Conservation (phyloP, 106 monocot genomes). For the Dendrobium huoshanense region DNA sequence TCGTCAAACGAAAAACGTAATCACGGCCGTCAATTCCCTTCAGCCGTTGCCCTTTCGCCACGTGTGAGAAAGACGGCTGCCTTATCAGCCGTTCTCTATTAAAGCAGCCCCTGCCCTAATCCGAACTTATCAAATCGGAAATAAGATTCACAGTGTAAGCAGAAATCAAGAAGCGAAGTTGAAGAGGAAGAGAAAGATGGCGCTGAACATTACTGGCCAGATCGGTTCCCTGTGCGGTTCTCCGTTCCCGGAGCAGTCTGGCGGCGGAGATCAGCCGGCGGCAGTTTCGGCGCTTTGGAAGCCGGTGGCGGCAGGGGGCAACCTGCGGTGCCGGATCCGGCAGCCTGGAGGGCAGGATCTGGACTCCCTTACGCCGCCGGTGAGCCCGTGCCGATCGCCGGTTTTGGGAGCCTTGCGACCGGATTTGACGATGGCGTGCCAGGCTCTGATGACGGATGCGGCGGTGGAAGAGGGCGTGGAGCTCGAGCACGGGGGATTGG, state of each 20-base stretch:
- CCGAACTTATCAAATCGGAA: neutral
- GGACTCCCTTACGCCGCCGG: conserved; percentile 32
- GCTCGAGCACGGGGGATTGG: conserved; percentile 8
- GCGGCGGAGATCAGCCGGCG: neutral
- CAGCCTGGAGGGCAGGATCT: conserved; percentile 15
- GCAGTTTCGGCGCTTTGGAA: conserved; percentile 5
- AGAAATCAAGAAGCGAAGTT: neutral
- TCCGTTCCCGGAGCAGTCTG: conserved; percentile 9
- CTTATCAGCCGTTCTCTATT: neutral
- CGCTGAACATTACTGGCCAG: conserved; percentile 35
- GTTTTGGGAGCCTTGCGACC: neutral
- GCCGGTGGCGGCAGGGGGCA: conserved; percentile 14
- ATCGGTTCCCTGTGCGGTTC: conserved; percentile 27
- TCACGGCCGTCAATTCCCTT: neutral
- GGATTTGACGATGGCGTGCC: conserved; percentile 37
- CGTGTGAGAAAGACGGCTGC: neutral
- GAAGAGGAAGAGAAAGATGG: conserved; percentile 12
- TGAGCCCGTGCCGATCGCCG: conserved; percentile 38
- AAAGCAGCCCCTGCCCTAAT: neutral
- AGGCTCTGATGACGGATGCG: conserved; percentile 23
- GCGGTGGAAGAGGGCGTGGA: conserved; percentile 10
- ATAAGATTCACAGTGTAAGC: neutral
- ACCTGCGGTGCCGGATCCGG: conserved; percentile 35
- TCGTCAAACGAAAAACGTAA: neutral
- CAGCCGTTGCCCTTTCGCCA: neutral